Base-by-base conservation (phyloP, 257 asterid genomes). In the Salvia splendens region DNA sequence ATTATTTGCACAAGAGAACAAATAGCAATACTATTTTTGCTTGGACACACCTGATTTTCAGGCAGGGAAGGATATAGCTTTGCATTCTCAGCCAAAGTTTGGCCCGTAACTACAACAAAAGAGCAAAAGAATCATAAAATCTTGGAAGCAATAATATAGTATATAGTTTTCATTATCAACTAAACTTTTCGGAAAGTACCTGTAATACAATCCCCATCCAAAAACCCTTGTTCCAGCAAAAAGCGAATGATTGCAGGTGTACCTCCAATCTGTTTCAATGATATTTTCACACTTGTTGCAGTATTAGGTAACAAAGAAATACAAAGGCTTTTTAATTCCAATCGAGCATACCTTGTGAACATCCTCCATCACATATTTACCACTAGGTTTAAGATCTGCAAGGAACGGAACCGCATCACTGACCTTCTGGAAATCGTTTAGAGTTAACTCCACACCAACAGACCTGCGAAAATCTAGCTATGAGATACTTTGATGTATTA, bases 381-480 rank as follows among this genome's bases (percentile, higher is more conserved):
- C 99, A 84, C 99, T 93, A 61, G 99, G 99, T 85, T 90, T 93
- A 42, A 93, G 95, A 87, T 93, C 99, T 62, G 99, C 99, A 49
- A 93, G 96, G 81, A 93, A 86, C 5, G 99, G 99, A 67, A 90
- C 88, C 80, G 52, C 51, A 77, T 93, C 99, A 68, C 99, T 93
- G 60, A 93, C 92, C 84, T 86, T 90, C 71, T 93, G 99, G 87
- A 93, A 93, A 79, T 93, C 97, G 55, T 90, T 89, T n/a, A 90
- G 86, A 42, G 87, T 81, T 66, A 93, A 79, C 47, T 88, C 81
- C 84, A 93, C 77, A 67, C 96, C 99, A 57, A 93, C 97, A 50
- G 99, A 93, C 89, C 99, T 93, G 95, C 68, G 61, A 80, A 71
- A 74, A 46, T 73, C 65, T 33, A 69, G 60, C 75, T 46, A 77